phyloP scores from a whole-genome alignment of 2,329 filamentous ascomycete species.

The Orbilia javanica region DNA sequence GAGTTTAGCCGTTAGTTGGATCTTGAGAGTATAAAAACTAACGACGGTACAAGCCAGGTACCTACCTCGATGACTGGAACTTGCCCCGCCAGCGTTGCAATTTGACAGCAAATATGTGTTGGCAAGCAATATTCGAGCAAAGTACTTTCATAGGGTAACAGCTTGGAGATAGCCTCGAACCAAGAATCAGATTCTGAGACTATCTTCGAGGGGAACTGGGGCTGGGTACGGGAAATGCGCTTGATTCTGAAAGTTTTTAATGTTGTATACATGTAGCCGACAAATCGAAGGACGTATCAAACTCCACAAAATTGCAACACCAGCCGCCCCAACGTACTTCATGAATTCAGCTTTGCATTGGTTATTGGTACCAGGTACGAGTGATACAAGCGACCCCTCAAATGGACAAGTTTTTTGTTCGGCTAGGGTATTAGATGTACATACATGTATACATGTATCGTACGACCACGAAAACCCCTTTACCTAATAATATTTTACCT shows the following conservation, averaged over 20 bases:
- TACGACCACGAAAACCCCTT: background rate
- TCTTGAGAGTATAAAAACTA: background rate
- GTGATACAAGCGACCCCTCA: background rate
- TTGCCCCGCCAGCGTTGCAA: constrained; percentile 4
- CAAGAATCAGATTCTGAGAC: background rate
- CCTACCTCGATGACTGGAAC: background rate
- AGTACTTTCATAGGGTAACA: background rate
- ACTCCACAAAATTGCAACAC: background rate
- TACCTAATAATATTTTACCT: constrained; percentile 13
- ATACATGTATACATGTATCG: background rate
- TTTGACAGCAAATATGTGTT: constrained; percentile 3
- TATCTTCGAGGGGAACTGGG: background rate
- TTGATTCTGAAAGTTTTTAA: no score
- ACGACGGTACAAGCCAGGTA: background rate
- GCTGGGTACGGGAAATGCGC: no score
- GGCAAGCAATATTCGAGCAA: background rate
- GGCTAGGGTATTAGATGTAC: background rate
- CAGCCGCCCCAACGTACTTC: background rate
- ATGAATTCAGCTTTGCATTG: background rate
- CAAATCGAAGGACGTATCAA: background rate
- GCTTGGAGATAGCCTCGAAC: background rate
- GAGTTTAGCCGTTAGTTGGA: background rate
- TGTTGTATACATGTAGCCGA: no score
- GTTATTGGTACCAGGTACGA: constrained; percentile 1
- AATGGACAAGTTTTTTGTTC: background rate